Base-by-base conservation (phyloP, 495 filamentous ascomycete species). In the Penicillium maclennaniae region DNA sequence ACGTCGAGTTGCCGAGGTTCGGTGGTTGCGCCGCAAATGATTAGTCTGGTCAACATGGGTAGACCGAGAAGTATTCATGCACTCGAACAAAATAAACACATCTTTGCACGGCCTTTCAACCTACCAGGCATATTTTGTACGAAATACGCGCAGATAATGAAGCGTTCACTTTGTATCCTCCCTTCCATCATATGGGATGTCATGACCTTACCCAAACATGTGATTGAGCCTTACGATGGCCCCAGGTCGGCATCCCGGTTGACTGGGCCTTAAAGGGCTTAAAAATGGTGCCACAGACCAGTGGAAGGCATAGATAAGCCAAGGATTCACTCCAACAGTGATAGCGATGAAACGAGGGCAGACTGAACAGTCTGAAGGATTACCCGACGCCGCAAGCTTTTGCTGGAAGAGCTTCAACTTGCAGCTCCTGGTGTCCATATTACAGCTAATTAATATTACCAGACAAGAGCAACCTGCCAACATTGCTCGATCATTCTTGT, bases 1-100 rank as follows among this genome's bases (percentile, higher is more conserved):
- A 45, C 45, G 16, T 23, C 27, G 53, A 72, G 54, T 63, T 70
- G 67, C 69, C 69, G 69, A 72, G 69, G 69, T 69, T 60, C 58
- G 58, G 47, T 37, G 21, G 36, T 14, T 43, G 37, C 36, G 26
- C 40, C 42, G 31, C 36, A 43, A 34, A 26, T 38, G 57, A 60
- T 62, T 60, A 58, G 45, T 43, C 39, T 40, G 44, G 38, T 25
- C 17, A 38, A 12, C 19, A 10, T 34, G 43, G 26, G 38, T 4
- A 10, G 31, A 14, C 42, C 45, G 40, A 56, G 19, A 23, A 47
- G n/a, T 12, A 25, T 4, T 19, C 2, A 25, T 49, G 45, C 47
- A 31, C 25, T 19, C 27, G 20, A 25, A 31, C 14, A 46, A 23
- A 47, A 9, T 14, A 9, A 34, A 34, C 23, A 10, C 8, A 12